phyloP scores from a whole-genome alignment of 257 asterid species.

The Solanum peruvianum region DNA sequence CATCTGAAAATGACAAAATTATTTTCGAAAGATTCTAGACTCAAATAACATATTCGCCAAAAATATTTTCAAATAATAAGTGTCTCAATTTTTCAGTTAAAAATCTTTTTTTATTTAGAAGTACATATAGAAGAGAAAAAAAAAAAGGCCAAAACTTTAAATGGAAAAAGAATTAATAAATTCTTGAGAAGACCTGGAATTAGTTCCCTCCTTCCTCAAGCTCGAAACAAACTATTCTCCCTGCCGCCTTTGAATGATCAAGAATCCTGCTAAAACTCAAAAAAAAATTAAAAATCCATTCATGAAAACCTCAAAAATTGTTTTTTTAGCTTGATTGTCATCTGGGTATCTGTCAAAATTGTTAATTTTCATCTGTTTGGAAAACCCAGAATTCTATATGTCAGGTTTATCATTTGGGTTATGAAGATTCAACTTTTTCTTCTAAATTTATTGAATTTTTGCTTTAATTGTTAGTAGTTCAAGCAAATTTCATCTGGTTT shows the following conservation, averaged over 20 bases:
- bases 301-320: background rate
- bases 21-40: fast-evolving
- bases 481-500: slow-evolving; percentile 1
- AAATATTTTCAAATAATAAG: background rate
- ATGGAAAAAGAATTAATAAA: too few relatives aligned
- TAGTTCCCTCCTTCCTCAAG: background rate
- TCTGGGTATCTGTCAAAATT: slow-evolving; percentile 4
- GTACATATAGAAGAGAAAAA: background rate
- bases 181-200: background rate
- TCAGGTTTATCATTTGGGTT: background rate
- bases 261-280: background rate
- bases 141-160: background rate
- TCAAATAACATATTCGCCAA: background rate
- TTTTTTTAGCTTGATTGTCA: slow-evolving; percentile 5
- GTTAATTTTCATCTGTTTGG: background rate
- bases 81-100: background rate
- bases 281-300: background rate
- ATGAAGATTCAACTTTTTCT: background rate
- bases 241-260: background rate
- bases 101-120: background rate
- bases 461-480: background rate
- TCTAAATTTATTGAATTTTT: background rate
- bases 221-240: background rate
- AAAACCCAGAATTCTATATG: background rate
- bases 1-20: fast-evolving